These are phyloP conservation scores for Rhizopus delemar DNA, from an alignment of 371 early-diverging fungal genomes.

Conservation along the genomic window DNA sequence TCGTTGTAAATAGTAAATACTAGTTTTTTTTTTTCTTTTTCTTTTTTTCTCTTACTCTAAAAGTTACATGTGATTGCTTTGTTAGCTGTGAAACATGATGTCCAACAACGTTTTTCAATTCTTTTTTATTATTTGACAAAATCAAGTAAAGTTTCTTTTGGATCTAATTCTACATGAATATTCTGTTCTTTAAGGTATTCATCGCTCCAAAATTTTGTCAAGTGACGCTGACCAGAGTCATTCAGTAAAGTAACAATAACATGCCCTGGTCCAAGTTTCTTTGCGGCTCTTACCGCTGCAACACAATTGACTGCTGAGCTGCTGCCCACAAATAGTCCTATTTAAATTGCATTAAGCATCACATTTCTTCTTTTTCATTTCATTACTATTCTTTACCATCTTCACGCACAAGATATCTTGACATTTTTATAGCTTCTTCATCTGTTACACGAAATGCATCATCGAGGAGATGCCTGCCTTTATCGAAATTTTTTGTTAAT, in stretches of 20 bases:
- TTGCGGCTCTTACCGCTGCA: conserved; percentile 78
- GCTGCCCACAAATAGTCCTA: conserved; percentile 85
- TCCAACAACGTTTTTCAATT: no score
- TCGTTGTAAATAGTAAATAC: background rate
- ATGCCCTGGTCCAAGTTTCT: conserved; percentile 73
- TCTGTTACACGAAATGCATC: conserved; percentile 90
- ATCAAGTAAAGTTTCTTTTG: conserved; percentile 38
- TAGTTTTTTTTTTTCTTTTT: no score
- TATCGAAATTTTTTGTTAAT: conserved; percentile 85
- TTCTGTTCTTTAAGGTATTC: conserved; percentile 40
- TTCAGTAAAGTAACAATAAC: conserved; percentile 82
- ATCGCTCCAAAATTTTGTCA: conserved; percentile 82
- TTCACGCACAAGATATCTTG: conserved; percentile 76
- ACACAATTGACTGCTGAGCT: conserved; percentile 93
- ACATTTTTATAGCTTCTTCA: conserved; percentile 90
- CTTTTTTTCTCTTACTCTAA: no score
- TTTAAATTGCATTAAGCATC: background rate
- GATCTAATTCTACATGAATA: conserved; percentile 31
- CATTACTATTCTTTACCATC: conserved; percentile 60
- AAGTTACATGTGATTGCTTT: no score
- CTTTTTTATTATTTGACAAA: conserved; percentile 11
- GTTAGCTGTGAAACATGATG: no score
- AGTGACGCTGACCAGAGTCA: conserved; percentile 82
- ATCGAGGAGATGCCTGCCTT: conserved; percentile 67
- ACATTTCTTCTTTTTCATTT: background rate